phyloP scores from a whole-genome alignment of 805 yeast species.

The Brettanomyces anomalus region DNA sequence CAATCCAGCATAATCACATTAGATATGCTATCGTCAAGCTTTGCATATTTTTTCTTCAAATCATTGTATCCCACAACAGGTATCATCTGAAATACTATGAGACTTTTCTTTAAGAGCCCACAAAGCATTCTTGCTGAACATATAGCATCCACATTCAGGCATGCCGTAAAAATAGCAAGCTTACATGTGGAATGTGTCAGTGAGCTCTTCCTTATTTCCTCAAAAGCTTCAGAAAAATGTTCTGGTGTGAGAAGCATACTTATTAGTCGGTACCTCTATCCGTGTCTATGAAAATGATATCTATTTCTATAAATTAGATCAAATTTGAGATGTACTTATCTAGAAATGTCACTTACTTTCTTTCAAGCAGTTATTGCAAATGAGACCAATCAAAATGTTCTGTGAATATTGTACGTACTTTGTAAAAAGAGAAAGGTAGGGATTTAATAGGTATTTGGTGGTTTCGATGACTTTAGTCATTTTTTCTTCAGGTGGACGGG shows the following conservation, averaged over 20 bases:
- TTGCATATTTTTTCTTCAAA: slow-evolving; percentile 49
- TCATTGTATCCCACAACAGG: slow-evolving; percentile 93
- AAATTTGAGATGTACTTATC: no score
- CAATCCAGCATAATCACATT: slow-evolving; percentile 82
- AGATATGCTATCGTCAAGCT: slow-evolving; percentile 64
- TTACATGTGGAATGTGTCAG: slow-evolving; percentile 90
- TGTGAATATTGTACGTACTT: no score
- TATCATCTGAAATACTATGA: slow-evolving; percentile 78
- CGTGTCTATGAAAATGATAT: no score
- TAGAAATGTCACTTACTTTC: no score
- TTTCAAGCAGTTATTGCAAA: no score
- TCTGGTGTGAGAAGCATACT: slow-evolving; percentile 69
- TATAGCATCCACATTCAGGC: slow-evolving; percentile 83
- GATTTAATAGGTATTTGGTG: no score
- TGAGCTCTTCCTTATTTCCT: slow-evolving; percentile 59
- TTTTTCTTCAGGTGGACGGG: no score
- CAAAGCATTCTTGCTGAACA: slow-evolving; percentile 80
- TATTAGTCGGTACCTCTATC: not conserved
- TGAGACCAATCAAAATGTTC: no score
- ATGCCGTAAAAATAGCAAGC: slow-evolving; percentile 78
- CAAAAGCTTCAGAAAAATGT: slow-evolving; percentile 59
- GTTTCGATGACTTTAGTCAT: no score
- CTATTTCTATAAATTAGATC: no score
- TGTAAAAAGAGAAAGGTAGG: no score
- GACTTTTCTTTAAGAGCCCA: slow-evolving; percentile 61